These are phyloP conservation scores for Neckera pumila DNA, from an alignment of 225 moss, liverwort and hornwort genomes.

Conservation along the genomic window DNA sequence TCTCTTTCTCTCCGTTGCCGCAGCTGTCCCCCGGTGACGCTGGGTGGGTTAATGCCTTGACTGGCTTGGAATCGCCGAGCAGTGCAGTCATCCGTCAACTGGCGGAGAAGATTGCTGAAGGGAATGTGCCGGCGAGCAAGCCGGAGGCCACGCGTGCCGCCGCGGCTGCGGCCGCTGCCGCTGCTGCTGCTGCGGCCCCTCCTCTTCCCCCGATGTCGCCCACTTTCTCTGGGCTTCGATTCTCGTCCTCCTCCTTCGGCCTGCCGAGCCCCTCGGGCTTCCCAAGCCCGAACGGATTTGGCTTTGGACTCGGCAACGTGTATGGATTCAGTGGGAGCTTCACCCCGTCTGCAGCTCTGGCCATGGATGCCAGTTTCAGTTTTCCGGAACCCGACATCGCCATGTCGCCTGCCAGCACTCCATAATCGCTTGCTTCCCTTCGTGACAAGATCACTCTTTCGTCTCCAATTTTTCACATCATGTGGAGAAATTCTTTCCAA, in stretches of 20 bases:
- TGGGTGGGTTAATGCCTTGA: slow-evolving; percentile 70
- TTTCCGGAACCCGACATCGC: slow-evolving; percentile 44
- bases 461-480: neutral
- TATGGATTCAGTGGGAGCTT: slow-evolving; percentile 38
- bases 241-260: slow-evolving; percentile 30
- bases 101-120: slow-evolving; percentile 59
- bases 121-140: slow-evolving; percentile 13
- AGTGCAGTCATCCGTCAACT: slow-evolving; percentile 56
- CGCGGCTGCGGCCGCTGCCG: neutral
- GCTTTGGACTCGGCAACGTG: slow-evolving; percentile 34
- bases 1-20: slow-evolving; percentile 80
- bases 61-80: slow-evolving; percentile 56
- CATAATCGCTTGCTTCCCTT: neutral
- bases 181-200: neutral
- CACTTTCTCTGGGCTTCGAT: slow-evolving; percentile 25
- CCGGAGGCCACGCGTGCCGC: neutral
- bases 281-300: slow-evolving; percentile 20
- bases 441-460: neutral
- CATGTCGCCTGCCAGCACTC: slow-evolving; percentile 29
- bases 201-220: slow-evolving; percentile 24
- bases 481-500: neutral
- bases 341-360: slow-evolving; percentile 40
- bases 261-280: slow-evolving; percentile 33
- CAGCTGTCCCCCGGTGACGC: slow-evolving; percentile 72
- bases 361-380: slow-evolving; percentile 40